These are phyloP conservation scores for Agrocybe praecox DNA, from an alignment of 768 basidiomycete species.

Conservation along the genomic window DNA sequence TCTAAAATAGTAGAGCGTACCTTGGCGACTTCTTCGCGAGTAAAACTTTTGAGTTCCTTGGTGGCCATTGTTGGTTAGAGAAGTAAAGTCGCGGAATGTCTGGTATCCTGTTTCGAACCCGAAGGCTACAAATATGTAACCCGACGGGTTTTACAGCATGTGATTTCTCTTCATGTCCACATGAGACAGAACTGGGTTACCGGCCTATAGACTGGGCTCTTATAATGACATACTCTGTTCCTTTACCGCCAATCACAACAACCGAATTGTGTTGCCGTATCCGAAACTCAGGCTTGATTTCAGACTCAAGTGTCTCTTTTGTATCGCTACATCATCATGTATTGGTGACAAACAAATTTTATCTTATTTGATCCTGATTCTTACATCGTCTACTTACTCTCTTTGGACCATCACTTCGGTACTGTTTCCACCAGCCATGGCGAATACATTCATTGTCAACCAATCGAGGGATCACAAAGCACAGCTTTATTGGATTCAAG, in stretches of 20 bases:
- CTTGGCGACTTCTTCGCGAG: slow-evolving; percentile 46
- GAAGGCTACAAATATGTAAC: not conserved
- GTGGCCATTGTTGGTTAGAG: slow-evolving; percentile 28
- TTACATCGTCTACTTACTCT: too few species aligned
- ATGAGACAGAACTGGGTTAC: not conserved
- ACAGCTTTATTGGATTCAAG: not conserved
- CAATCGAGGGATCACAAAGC: too few species aligned
- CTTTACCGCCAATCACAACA: slow-evolving; percentile 3
- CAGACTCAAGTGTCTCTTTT: not conserved
- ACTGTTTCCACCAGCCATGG: too few species aligned
- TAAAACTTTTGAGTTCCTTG: slow-evolving; percentile 37
- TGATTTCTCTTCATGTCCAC: not conserved
- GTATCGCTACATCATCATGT: not conserved
- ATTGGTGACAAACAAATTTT: too few species aligned
- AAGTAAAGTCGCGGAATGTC: slow-evolving; percentile 1
- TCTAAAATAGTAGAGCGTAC: slow-evolving; percentile 21
- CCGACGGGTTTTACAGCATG: not conserved
- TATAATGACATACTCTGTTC: not conserved
- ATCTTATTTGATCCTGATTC: too few species aligned
- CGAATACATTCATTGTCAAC: too few species aligned
- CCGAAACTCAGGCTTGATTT: not conserved
- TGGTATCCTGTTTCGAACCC: not conserved
- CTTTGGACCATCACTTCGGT: too few species aligned
- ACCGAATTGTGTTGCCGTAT: not conserved
- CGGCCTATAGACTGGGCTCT: not conserved